A percentile compares a stretch with the other conserved stretches of the same genome.
These are phyloP conservation scores for Torulaspora gathmanii DNA, from an alignment of 805 yeast genomes.

Conservation along the genomic window DNA sequence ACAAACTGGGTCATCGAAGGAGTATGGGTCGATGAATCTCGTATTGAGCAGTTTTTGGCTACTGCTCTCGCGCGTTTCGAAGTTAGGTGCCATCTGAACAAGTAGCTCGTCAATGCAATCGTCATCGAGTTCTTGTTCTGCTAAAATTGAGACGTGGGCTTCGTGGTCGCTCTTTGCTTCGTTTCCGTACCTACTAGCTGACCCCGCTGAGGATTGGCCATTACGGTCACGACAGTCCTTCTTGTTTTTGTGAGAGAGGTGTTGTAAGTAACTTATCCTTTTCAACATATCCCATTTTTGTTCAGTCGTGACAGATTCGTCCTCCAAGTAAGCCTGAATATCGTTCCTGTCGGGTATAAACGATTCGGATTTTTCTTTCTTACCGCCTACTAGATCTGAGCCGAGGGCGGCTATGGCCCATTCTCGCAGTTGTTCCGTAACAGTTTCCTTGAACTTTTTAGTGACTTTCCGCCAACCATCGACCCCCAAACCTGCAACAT, in stretches of 20 bases:
- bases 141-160: constrained; percentile 16
- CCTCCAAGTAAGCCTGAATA: constrained; percentile 52
- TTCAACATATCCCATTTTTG: constrained; percentile 71
- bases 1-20: constrained; percentile 80
- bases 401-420: constrained; percentile 48
- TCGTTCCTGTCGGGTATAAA: constrained; percentile 56
- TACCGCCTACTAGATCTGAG: constrained; percentile 31
- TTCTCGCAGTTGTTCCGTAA: constrained; percentile 50
- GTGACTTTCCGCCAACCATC: constrained; percentile 55
- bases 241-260: constrained; percentile 52
- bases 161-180: constrained; percentile 11
- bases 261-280: constrained; percentile 63
- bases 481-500: constrained; percentile 70
- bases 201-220: constrained; percentile 32
- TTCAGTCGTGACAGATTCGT: constrained; percentile 42
- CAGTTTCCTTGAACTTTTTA: constrained; percentile 47
- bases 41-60: constrained; percentile 23
- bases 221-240: constrained; percentile 36
- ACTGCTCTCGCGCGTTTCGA: constrained; percentile 12
- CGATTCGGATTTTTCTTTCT: constrained; percentile 22
- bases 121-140: constrained; percentile 31
- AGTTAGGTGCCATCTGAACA: constrained; percentile 27
- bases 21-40: constrained; percentile 75
- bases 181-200: background rate
- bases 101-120: constrained; percentile 29